Percentiles rank a stretch among this genome's conserved stretches.
phyloP scores from a whole-genome alignment of 768 basidiomycete genomes.

The Phylloporus sp. region DNA sequence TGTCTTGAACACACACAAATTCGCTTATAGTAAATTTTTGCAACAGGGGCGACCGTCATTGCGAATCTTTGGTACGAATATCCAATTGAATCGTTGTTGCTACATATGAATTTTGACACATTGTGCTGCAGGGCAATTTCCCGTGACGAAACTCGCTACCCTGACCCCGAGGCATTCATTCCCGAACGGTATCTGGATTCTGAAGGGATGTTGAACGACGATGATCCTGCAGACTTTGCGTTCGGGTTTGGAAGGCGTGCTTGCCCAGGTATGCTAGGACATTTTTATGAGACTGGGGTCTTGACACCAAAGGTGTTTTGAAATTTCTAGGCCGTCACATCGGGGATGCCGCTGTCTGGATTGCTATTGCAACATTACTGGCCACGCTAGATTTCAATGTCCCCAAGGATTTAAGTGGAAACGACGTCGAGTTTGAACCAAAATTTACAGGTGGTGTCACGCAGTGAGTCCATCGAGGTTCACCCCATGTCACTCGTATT shows the following conservation, averaged over 20 bases:
- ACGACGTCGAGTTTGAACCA: background rate
- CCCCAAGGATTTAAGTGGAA: background rate
- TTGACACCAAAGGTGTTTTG: too few relatives aligned
- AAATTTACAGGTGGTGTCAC: background rate
- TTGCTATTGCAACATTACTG: background rate
- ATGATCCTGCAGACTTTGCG: background rate
- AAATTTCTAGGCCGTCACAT: background rate
- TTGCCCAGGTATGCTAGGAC: constrained; percentile 1
- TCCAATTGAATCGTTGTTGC: background rate
- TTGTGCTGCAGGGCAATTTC: constrained; percentile 1
- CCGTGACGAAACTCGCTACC: constrained; percentile 8
- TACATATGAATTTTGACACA: background rate
- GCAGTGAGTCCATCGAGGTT: background rate
- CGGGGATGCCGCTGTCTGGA: background rate
- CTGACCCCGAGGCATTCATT: constrained; percentile 6
- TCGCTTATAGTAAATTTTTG: background rate
- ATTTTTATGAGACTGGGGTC: too few relatives aligned
- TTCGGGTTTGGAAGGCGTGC: constrained; percentile 10
- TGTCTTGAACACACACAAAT: background rate
- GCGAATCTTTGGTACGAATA: constrained; percentile 6
- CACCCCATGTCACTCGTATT: background rate
- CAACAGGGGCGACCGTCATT: constrained; percentile 4
- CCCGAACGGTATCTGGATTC: constrained; percentile 13
- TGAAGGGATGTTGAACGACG: background rate
- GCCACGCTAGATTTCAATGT: background rate